These are phyloP conservation scores for Diaporthe caulivora DNA, from an alignment of 2,329 filamentous ascomycete genomes.

Conservation along the genomic window DNA sequence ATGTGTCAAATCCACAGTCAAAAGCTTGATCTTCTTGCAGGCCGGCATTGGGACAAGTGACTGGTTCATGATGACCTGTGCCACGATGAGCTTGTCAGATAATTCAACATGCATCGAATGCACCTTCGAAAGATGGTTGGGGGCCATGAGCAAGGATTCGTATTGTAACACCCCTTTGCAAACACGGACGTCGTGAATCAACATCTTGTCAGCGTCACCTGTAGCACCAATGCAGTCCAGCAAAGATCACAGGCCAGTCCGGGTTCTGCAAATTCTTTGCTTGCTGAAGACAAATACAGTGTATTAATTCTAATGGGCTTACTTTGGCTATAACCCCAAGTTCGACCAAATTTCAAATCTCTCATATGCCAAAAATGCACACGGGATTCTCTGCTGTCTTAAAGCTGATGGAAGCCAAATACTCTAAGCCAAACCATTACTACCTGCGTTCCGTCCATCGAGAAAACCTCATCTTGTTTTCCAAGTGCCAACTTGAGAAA, in stretches of 20 bases:
- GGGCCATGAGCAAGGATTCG: not conserved
- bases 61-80: no score
- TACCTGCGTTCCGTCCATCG: no score
- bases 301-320: not conserved
- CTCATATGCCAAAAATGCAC: not conserved
- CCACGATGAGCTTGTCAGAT: not conserved
- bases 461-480: not conserved
- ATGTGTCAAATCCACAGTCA: not conserved
- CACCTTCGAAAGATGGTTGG: not conserved
- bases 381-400: no score
- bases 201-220: not conserved
- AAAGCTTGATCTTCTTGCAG: no score
- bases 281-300: not conserved
- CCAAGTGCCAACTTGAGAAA: not conserved
- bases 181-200: not conserved
- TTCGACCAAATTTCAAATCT: not conserved
- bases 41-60: not conserved
- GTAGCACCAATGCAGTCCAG: not conserved
- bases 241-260: not conserved
- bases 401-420: no score
- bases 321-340: not conserved
- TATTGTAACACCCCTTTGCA: not conserved
- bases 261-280: not conserved
- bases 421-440: not conserved
- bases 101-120: not conserved